Base-by-base conservation (phyloP, 2,329 filamentous ascomycete species). In the Aspergillus aculeatus region DNA sequence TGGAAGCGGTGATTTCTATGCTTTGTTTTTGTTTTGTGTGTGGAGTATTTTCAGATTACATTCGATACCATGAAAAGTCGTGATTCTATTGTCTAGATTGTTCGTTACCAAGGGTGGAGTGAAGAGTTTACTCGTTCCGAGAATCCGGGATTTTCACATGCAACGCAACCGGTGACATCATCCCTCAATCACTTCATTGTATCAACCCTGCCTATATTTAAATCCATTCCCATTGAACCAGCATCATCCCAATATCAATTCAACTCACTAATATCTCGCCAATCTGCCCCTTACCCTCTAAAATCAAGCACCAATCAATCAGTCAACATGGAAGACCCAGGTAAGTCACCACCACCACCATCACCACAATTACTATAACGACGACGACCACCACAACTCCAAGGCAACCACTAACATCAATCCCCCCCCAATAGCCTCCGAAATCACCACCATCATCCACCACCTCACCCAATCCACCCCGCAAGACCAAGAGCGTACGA, bases 371-470 rank as follows among this genome's bases (percentile, higher is more conserved):
- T 26, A 2, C 19, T 21, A 21, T 24, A 5, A 26, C 47, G 6
- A 48, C 4, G 24, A 14, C 1, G 7, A 21, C 2, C 9, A 6
- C 26, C 2, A 24, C 24, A 41, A 10, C 47, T 44, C 32, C 35
- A 24, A 58, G 4, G 23, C 19, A 2, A 16, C 12, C 11, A 48
- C 26, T 10, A n/a, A 49, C 9, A n/a, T 29, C 2, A n/a, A 31
- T 21, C 21, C 21, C 6, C 52, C 24, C 11, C 32, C 2, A 35
- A 47, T 55, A 80, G 80, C 81, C 26, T 69, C 76, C 56, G 88
- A 96, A 62, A 89, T 94, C 65, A 71, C 80, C 23, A 73, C 75
- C 11, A 81, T 96, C 56, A 90, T 96, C 73, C 82, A 82, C 60
- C 79, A 83, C 38, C 83, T 96, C 59, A 88, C 86, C 47, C 85